Conservation (phyloP, 1,284 basidiomycete species). For the Ganoderma resinaceum region DNA sequence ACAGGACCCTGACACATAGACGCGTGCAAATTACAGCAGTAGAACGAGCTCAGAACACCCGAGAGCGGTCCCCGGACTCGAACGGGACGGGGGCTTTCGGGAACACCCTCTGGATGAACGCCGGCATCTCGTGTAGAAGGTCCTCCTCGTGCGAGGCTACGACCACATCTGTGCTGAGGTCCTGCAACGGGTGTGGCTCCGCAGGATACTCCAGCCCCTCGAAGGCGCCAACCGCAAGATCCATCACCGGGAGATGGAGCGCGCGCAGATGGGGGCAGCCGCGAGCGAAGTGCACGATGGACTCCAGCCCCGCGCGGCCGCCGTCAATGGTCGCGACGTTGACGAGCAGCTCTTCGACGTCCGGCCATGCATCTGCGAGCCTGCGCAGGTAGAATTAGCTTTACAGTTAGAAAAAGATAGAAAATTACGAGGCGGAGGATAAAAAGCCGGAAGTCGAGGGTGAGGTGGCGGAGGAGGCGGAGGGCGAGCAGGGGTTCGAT, state of each 20-base stretch:
- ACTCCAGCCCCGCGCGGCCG: conserved; percentile 9
- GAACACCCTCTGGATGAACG: conserved; percentile 7
- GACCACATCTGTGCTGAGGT: conserved; percentile 5
- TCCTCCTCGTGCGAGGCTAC: conserved; percentile 5
- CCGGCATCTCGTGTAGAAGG: conserved; percentile 1
- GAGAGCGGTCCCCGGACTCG: neutral
- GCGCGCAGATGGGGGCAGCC: conserved; percentile 3
- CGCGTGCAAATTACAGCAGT: too few species aligned
- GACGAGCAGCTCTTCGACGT: conserved; percentile 6
- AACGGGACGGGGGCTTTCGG: neutral
- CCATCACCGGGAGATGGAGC: conserved; percentile 14
- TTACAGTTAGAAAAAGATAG: too few species aligned
- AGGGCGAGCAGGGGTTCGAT: neutral
- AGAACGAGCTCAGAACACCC: neutral
- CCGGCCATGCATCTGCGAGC: conserved; percentile 12
- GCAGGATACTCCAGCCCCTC: neutral
- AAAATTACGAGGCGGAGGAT: neutral
- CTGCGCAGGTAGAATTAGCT: too few species aligned
- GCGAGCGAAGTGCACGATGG: conserved; percentile 10
- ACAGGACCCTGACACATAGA: too few species aligned
- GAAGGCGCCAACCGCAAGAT: neutral
- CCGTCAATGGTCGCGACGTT: neutral
- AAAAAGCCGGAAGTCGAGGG: neutral
- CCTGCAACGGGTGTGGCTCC: conserved; percentile 4
- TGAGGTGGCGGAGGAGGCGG: neutral